Conservation (phyloP, 768 basidiomycete genomes). For the Xanthoconium stramineum region DNA sequence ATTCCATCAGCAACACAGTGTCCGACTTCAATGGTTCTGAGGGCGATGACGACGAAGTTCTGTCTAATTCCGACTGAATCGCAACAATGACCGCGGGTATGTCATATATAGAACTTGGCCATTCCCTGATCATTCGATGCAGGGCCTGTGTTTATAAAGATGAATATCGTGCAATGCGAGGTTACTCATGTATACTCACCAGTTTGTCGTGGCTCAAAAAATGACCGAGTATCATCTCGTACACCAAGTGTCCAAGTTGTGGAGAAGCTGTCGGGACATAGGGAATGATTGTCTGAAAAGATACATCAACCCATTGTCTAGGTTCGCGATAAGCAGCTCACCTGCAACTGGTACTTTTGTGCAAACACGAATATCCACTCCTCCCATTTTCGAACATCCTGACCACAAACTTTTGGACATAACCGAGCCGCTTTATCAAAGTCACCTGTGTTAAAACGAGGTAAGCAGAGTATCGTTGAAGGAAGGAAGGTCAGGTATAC, state of each 20-base stretch:
- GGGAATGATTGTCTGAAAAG: constrained; percentile 75
- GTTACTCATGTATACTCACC: constrained; percentile 37
- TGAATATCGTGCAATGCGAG: not conserved
- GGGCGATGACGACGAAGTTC: constrained; percentile 47
- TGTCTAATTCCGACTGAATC: constrained; percentile 78
- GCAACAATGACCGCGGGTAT: constrained; percentile 85
- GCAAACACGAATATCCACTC: constrained; percentile 92
- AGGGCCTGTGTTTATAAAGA: constrained; percentile 50
- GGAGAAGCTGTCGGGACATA: constrained; percentile 83
- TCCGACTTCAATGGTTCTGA: constrained; percentile 43
- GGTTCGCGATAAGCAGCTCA: constrained; percentile 31
- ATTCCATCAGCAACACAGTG: constrained; percentile 81
- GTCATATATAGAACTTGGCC: constrained; percentile 92
- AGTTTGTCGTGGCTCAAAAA: constrained; percentile 75
- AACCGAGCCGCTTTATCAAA: constrained; percentile 79
- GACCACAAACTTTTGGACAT: constrained; percentile 81
- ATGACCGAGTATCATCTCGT: constrained; percentile 92
- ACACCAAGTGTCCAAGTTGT: constrained; percentile 77
- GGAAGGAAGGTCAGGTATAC: constrained; percentile 37
- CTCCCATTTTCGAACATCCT: constrained; percentile 85
- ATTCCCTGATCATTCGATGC: constrained; percentile 73
- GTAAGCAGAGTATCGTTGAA: not conserved
- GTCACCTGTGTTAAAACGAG: constrained; percentile 38
- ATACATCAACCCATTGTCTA: not conserved
- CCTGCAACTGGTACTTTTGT: constrained; percentile 75